A percentile compares a stretch with the other conserved stretches of the same genome.
phyloP scores from a whole-genome alignment of 1,284 basidiomycete genomes.

The Ceratobasidium sp. region DNA sequence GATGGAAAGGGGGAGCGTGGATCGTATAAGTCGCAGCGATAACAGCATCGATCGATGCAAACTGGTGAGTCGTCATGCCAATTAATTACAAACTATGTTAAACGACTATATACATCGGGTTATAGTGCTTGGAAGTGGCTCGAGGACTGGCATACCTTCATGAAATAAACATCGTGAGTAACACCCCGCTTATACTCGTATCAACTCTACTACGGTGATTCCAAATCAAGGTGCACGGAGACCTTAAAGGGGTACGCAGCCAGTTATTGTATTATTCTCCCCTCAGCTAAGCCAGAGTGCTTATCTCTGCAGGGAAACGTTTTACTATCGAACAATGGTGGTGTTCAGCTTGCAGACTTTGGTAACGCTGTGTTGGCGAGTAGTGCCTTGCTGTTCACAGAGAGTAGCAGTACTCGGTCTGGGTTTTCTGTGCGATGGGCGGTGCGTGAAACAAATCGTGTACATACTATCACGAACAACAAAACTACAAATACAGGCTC shows the following conservation, averaged over 20 bases:
- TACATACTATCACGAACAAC: background rate
- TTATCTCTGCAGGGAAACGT: background rate
- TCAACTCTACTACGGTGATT: background rate
- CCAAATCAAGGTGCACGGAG: background rate
- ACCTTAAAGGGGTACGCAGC: background rate
- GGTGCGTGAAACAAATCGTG: background rate
- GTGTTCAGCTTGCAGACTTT: background rate
- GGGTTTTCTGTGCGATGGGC: background rate
- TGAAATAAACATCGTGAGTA: background rate
- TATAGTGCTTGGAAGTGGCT: slow-evolving; percentile 7
- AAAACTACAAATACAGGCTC: background rate
- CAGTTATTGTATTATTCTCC: background rate
- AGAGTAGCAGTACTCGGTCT: background rate
- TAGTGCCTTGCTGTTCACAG: background rate
- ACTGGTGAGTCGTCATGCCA: too few relatives aligned
- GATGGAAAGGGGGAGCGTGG: background rate
- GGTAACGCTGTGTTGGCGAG: background rate
- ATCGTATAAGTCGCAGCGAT: background rate
- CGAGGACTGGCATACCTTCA: slow-evolving; percentile 11
- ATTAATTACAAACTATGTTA: too few relatives aligned
- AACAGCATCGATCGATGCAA: background rate
- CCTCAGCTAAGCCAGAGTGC: background rate
- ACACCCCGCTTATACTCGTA: too few relatives aligned
- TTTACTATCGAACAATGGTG: background rate
- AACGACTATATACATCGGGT: background rate